These are phyloP conservation scores for Delonix regia DNA, from an alignment of 306 rosid genomes.

Conservation along the genomic window DNA sequence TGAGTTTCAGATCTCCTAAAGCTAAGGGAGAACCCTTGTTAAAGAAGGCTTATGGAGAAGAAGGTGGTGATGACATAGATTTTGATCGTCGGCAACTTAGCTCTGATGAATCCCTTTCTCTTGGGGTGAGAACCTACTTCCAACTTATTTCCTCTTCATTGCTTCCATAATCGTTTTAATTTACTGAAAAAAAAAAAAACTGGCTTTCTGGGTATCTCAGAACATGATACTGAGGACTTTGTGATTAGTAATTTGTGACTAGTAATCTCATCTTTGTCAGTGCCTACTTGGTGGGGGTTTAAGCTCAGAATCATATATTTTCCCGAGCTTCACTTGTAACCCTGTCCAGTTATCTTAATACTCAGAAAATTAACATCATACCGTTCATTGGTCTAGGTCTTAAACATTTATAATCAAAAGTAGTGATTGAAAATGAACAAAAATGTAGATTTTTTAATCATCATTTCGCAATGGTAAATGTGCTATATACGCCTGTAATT, in stretches of 20 bases:
- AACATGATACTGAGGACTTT: background rate
- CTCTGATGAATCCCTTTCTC: slow-evolving; percentile 80
- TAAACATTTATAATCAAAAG: background rate
- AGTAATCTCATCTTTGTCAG: background rate
- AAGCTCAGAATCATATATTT: background rate
- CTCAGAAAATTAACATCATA: background rate
- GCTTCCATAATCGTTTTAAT: background rate
- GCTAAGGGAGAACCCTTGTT: slow-evolving; percentile 86
- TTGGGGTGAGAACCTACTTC: slow-evolving; percentile 53
- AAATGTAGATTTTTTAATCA: slow-evolving; percentile 3
- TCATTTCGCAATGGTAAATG: background rate
- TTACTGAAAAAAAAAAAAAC: background rate
- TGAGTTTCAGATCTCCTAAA: slow-evolving; percentile 91
- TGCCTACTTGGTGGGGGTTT: background rate
- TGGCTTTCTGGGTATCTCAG: background rate
- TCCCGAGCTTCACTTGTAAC: slow-evolving; percentile 1
- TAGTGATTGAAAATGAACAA: slow-evolving; percentile 8
- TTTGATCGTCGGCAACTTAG: slow-evolving; percentile 97
- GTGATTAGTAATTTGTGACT: background rate
- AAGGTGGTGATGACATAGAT: slow-evolving; percentile 99
- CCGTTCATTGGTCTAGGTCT: background rate
- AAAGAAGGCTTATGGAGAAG: slow-evolving; percentile 91
- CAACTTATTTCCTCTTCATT: slow-evolving; percentile 11
- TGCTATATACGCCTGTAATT: background rate
- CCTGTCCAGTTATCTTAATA: background rate